A percentile compares a stretch with the other conserved stretches of the same genome.
phyloP scores from a whole-genome alignment of 768 basidiomycete species.

The Agaricus subrufescens region DNA sequence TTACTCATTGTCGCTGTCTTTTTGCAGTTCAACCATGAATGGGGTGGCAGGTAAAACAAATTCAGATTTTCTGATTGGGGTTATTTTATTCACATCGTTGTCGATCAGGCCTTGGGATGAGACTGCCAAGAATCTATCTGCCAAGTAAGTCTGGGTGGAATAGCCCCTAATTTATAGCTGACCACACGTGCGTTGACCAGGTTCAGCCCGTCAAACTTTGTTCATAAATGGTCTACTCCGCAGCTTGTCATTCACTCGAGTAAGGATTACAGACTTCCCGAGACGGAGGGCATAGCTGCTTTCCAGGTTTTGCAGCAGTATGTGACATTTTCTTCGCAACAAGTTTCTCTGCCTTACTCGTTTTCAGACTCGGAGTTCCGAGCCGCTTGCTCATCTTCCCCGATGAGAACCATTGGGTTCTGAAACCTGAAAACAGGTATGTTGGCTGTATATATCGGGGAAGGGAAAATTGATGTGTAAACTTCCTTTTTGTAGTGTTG shows the following conservation, averaged over 20 bases:
- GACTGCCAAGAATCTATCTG: conserved; percentile 45
- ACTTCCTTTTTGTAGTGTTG: conserved; percentile 45
- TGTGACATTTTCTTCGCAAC: conserved; percentile 21
- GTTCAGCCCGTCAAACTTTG: conserved; percentile 78
- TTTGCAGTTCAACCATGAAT: conserved; percentile 77
- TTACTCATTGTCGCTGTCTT: neutral
- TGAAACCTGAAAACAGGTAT: conserved; percentile 73
- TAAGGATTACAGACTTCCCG: conserved; percentile 85
- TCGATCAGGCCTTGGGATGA: conserved; percentile 59
- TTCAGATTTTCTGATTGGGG: neutral
- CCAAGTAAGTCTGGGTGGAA: conserved; percentile 41
- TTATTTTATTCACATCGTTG: neutral
- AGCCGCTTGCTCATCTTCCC: conserved; percentile 82
- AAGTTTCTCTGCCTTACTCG: neutral
- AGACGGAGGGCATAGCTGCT: conserved; percentile 76
- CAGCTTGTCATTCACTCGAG: conserved; percentile 82
- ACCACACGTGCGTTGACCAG: conserved; percentile 23
- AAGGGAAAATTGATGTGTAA: neutral
- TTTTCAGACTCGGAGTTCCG: conserved; percentile 57
- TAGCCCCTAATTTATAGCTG: neutral
- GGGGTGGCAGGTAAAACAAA: conserved; percentile 55
- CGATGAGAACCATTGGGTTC: conserved; percentile 91
- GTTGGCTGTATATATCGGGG: conserved; percentile 7
- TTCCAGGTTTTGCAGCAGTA: conserved; percentile 87
- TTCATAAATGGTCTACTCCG: conserved; percentile 82